Evolutionary conservation across 768 basidiomycete species (phyloP), one percentile per base, ranked within the genome.

Genomic region (Lepiota brunneoincarnata): DNA sequence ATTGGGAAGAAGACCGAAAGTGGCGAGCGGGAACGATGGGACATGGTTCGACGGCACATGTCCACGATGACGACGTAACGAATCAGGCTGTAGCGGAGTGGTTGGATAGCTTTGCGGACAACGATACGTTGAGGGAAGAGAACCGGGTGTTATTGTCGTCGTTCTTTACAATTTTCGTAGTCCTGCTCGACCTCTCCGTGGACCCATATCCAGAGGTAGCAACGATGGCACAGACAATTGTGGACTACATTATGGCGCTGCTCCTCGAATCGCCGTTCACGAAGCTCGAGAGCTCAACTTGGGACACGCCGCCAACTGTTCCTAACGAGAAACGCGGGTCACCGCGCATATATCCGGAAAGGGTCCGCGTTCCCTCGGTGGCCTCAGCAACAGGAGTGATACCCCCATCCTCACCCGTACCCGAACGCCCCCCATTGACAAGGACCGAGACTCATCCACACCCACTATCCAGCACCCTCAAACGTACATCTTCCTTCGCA

Each of bases 201-300:
- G 97, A 98, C 63, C 91, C 96, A 0, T 93, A 96, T 63, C 83
- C 87, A 43, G 94, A 98, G 67, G 94, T 98, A 12, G 89, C 93
- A 0, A 84, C 89, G 6, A 84, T 91, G 63, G 95, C 95, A 0
- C 89, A 90, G 63, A 94, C 91, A 0, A 84, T 96, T 23, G 80
- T 93, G 26, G 97, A 99, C 69, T 97, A 96, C 65, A 81, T 97
- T 61, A 86, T 91, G 72, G 93, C 93, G 1, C 79, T 94, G 3
- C 81, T 98, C 11, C 74, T 96, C 10, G 93, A 95, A 63, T 93
- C 91, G 1, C 91, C 93, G 0, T 96, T 96, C 66, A 83, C 83
- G 6, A 75, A 83, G 20, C 78, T 95, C 2, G 83, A 88, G 31
- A 80, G 77, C 23, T 82, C 86, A 0, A 82, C 89, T 1, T 72